Evolutionary conservation across 208 protist species (phyloP).

Genomic region (Blechomonas ayalai): DNA sequence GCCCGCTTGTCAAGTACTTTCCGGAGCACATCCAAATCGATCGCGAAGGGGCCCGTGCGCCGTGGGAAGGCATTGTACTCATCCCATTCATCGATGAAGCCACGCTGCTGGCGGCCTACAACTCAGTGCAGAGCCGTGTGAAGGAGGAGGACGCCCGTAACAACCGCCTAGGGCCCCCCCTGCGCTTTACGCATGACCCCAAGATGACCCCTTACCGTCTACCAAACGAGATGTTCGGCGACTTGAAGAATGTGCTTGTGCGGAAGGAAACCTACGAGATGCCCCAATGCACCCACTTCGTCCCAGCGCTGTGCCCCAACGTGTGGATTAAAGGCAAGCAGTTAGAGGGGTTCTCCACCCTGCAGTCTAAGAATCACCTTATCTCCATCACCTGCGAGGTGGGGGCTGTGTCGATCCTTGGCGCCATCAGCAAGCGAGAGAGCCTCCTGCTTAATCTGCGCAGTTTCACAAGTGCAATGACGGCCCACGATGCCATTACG

Average conservation of each 20-base stretch:
- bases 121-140: conserved; percentile 63
- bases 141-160: conserved; percentile 54
- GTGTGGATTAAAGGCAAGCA: conserved; percentile 37
- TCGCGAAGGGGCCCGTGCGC: conserved; percentile 73
- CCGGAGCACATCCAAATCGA: conserved; percentile 86
- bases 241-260: conserved; percentile 46
- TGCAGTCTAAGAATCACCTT: conserved; percentile 46
- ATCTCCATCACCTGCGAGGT: conserved; percentile 48
- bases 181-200: conserved; percentile 60
- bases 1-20: conserved; percentile 72
- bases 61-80: conserved; percentile 89
- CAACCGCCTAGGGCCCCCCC: conserved; percentile 58
- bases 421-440: conserved; percentile 51
- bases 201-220: conserved; percentile 43
- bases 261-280: conserved; percentile 43
- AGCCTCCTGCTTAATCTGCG: conserved; percentile 62
- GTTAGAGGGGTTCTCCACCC: conserved; percentile 77
- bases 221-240: conserved; percentile 47
- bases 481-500: conserved; percentile 19
- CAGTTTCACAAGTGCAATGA: conserved; percentile 18
- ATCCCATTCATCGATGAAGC: conserved; percentile 90
- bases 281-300: conserved; percentile 32
- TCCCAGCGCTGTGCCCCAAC: conserved; percentile 52
- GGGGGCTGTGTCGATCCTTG: conserved; percentile 70
- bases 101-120: conserved; percentile 58